Percentiles rank a stretch among this genome's conserved stretches.
These are phyloP conservation scores for Scheffersomyces lignicola DNA, from an alignment of 1,139 yeast genomes.

Conservation along the genomic window DNA sequence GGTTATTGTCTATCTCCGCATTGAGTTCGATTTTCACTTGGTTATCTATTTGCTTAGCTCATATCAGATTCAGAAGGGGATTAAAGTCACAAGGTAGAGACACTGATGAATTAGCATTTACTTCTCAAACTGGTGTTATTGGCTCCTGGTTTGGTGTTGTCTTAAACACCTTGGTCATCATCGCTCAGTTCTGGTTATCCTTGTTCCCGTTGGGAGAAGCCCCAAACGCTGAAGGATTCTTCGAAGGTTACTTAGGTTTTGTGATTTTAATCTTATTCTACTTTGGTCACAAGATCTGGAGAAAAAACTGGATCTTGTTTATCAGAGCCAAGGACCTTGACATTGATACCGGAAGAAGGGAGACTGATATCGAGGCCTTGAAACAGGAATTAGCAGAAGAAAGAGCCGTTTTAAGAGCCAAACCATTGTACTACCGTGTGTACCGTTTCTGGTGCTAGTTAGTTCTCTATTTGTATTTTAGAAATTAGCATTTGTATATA, in stretches of 20 bases:
- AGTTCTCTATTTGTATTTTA: no score
- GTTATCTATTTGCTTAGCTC: constrained; percentile 38
- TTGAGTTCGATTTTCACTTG: constrained; percentile 42
- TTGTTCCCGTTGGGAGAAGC: constrained; percentile 38
- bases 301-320: constrained; percentile 34
- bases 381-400: constrained; percentile 45
- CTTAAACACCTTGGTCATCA: constrained; percentile 49
- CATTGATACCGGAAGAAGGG: constrained; percentile 44
- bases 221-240: constrained; percentile 38
- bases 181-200: constrained; percentile 53
- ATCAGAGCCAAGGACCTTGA: constrained; percentile 39
- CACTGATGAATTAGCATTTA: constrained; percentile 57
- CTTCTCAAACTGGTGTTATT: constrained; percentile 53
- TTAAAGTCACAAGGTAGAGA: constrained; percentile 27
- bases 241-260: constrained; percentile 37
- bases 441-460: constrained; percentile 26
- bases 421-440: constrained; percentile 33
- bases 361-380: constrained; percentile 41
- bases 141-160: constrained; percentile 54
- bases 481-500: no score
- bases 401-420: constrained; percentile 28
- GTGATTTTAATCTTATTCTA: constrained; percentile 38
- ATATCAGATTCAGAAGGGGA: constrained; percentile 38
- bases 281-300: constrained; percentile 44
- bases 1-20: constrained; percentile 42